phyloP scores from a whole-genome alignment of 78 protist species.

The Dictyostelium discoideum region dicty_2.7 NC_007090.3:3597001-3597500 shows the following conservation, averaged over 20 bases:
- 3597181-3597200: background rate
- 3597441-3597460: no score
- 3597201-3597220: no score
- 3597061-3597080: background rate
- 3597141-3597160: background rate
- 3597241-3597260: no score
- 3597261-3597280: background rate
- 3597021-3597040: background rate
- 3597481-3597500: no score
- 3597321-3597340: background rate
- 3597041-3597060: background rate
- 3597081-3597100: background rate
- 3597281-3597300: no score
- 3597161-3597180: background rate
- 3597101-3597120: background rate
- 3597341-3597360: background rate
- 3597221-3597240: background rate
- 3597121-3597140: background rate
- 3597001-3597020: background rate
- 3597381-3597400: no score
- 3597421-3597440: no score
- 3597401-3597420: no score
- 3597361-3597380: background rate
- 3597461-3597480: no score
- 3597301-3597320: background rate